Evolutionary conservation across 164 flowering plant species (phyloP).

Genomic region (Chloranthus sessilifolius): DNA sequence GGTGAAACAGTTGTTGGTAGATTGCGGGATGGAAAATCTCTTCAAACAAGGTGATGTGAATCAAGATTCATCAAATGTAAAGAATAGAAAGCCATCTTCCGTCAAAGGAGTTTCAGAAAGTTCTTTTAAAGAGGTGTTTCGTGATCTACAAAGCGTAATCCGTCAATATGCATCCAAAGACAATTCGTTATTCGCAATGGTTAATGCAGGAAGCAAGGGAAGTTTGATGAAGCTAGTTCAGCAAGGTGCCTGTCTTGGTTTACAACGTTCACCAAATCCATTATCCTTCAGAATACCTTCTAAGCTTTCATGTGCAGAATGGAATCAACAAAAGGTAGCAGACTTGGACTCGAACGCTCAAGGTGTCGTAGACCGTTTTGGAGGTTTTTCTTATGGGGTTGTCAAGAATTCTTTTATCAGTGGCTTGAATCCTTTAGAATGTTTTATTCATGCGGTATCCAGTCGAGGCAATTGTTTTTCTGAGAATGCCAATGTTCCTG

Average conservation of each 20-base stretch:
- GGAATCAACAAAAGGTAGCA: constrained; percentile 38
- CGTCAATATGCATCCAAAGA: constrained; percentile 43
- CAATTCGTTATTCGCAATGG: constrained; percentile 71
- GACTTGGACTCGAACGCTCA: constrained; percentile 5
- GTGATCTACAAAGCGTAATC: constrained; percentile 52
- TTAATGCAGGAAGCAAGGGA: constrained; percentile 89
- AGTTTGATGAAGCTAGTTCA: constrained; percentile 60
- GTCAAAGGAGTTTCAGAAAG: constrained; percentile 38
- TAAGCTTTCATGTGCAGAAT: constrained; percentile 48
- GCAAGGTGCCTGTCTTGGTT: constrained; percentile 79
- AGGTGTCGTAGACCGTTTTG: constrained; percentile 19
- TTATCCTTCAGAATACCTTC: constrained; percentile 58
- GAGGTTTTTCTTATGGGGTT: constrained; percentile 53
- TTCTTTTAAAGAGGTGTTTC: constrained; percentile 50
- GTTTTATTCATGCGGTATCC: constrained; percentile 71
- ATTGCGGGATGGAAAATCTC: constrained; percentile 32
- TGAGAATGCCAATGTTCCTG: constrained; percentile 89
- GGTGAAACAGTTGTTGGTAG: constrained; percentile 45
- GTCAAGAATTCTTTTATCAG: constrained; percentile 56
- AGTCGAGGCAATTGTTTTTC: constrained; percentile 73
- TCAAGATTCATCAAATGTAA: neutral
- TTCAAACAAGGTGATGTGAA: constrained; percentile 27
- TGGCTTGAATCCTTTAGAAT: constrained; percentile 81
- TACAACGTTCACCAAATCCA: constrained; percentile 58
- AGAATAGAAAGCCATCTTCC: constrained; percentile 20